A percentile compares a stretch with the other conserved stretches of the same genome.
These are phyloP conservation scores for Amanita pallidorosea DNA, from an alignment of 768 basidiomycete genomes.

Conservation along the genomic window DNA sequence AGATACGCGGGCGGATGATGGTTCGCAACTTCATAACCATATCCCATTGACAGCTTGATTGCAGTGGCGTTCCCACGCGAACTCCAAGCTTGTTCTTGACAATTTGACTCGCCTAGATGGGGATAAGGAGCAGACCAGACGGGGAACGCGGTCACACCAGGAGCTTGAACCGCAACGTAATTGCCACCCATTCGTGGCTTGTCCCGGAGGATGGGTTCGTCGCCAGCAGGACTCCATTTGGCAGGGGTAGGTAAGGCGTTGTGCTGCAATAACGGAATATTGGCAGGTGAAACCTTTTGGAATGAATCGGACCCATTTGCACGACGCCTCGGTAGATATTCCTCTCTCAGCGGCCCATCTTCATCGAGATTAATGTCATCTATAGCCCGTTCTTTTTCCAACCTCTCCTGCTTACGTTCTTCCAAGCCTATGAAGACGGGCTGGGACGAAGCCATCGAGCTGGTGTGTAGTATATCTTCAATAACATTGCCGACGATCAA, in stretches of 20 bases:
- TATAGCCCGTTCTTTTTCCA: conserved; percentile 32
- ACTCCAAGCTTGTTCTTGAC: conserved; percentile 29
- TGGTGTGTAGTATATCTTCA: conserved; percentile 55
- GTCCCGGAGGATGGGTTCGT: conserved; percentile 59
- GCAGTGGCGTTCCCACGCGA: conserved; percentile 20
- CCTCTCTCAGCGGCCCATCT: conserved; percentile 73
- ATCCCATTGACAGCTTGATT: conserved; percentile 27
- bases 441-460: conserved; percentile 31
- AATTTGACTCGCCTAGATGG: conserved; percentile 21
- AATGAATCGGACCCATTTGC: conserved; percentile 19
- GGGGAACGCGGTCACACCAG: conserved; percentile 24
- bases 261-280: conserved; percentile 8
- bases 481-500: conserved; percentile 57
- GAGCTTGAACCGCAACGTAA: conserved; percentile 56
- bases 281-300: conserved; percentile 8
- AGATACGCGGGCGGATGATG: conserved; percentile 25
- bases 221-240: conserved; percentile 74
- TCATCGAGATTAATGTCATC: conserved; percentile 75
- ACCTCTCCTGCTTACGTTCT: conserved; percentile 43
- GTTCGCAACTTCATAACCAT: conserved; percentile 25
- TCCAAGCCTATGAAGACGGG: conserved; percentile 70
- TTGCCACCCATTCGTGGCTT: conserved; percentile 40
- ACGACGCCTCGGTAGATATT: conserved; percentile 69
- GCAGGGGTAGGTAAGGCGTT: conserved; percentile 58
- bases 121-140: conserved; percentile 26